Percentiles rank a stretch among this genome's conserved stretches.
phyloP scores from a whole-genome alignment of 2,329 filamentous ascomycete genomes.

The Xylaria arbuscula region DNA sequence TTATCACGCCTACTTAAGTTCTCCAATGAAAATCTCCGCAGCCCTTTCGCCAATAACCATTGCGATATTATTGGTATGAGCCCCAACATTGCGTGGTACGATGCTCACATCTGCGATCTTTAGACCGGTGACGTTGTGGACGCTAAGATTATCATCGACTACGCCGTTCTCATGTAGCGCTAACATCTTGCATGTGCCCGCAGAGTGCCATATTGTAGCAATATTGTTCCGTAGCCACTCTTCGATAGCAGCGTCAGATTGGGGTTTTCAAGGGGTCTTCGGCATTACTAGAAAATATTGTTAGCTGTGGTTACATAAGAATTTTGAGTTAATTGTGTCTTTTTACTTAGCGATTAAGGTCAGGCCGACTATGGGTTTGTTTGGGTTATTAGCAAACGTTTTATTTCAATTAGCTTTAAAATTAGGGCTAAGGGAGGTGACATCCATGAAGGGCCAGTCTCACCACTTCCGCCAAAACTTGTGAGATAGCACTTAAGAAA shows the following conservation, averaged over 20 bases:
- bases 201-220: conserved; percentile 56
- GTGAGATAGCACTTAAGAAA: too few species aligned
- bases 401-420: too few species aligned
- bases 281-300: conserved; percentile 59
- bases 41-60: conserved; percentile 61
- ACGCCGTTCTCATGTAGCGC: conserved; percentile 53
- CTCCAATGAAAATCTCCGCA: conserved; percentile 54
- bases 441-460: too few species aligned
- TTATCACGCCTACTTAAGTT: too few species aligned
- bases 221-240: conserved; percentile 53
- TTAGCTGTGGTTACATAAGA: too few species aligned
- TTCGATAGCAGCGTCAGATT: conserved; percentile 58
- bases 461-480: too few species aligned
- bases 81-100: conserved; percentile 51
- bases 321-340: too few species aligned
- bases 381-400: too few species aligned
- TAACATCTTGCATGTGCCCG: conserved; percentile 57
- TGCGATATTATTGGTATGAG: conserved; percentile 62
- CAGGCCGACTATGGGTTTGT: too few species aligned
- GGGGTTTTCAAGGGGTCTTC: too few species aligned
- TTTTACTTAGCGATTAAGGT: too few species aligned
- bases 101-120: conserved; percentile 54
- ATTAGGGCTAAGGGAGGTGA: too few species aligned
- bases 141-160: conserved; percentile 54
- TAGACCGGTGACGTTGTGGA: conserved; percentile 54